Percentiles rank a stretch among this genome's conserved stretches.
phyloP scores from a whole-genome alignment of 1,284 basidiomycete species.

The Ganoderma leucocontextum region DNA sequence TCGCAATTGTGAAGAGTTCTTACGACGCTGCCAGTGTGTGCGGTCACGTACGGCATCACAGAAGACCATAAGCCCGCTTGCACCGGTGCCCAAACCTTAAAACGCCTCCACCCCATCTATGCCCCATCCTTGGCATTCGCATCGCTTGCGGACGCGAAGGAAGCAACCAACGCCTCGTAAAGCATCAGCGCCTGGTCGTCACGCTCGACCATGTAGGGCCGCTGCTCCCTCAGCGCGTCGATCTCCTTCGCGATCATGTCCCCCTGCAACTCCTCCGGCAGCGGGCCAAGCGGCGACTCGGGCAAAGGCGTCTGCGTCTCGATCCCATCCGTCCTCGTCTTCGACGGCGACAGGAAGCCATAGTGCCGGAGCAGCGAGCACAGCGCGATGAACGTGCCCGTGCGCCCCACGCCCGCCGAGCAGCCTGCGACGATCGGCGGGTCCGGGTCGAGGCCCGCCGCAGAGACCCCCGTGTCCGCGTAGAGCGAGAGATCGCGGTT shows the following conservation, averaged over 20 bases:
- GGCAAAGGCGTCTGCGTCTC: slow-evolving; percentile 41
- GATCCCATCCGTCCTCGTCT: slow-evolving; percentile 22
- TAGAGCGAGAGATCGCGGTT: slow-evolving; percentile 59
- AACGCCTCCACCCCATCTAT: neutral
- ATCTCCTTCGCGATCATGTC: slow-evolving; percentile 79
- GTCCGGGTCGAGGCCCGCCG: slow-evolving; percentile 51
- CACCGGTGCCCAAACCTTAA: neutral
- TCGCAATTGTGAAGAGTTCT: neutral
- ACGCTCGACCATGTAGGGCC: slow-evolving; percentile 84
- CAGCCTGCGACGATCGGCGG: slow-evolving; percentile 87
- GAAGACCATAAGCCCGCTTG: neutral
- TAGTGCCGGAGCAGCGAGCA: slow-evolving; percentile 73
- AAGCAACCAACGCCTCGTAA: slow-evolving; percentile 65
- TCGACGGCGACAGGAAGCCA: slow-evolving; percentile 50
- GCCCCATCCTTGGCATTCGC: neutral
- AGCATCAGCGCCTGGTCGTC: slow-evolving; percentile 71
- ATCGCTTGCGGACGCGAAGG: slow-evolving; percentile 35
- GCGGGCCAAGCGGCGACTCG: slow-evolving; percentile 62
- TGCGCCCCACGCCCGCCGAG: slow-evolving; percentile 90
- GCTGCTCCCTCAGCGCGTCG: slow-evolving; percentile 81
- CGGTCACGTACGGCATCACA: neutral
- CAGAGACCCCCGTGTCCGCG: slow-evolving; percentile 21
- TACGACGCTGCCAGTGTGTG: neutral
- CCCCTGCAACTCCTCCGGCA: slow-evolving; percentile 55
- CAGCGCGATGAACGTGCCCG: slow-evolving; percentile 87